phyloP scores from a whole-genome alignment of 164 flowering plant species.

The Sextonia rubra region DNA sequence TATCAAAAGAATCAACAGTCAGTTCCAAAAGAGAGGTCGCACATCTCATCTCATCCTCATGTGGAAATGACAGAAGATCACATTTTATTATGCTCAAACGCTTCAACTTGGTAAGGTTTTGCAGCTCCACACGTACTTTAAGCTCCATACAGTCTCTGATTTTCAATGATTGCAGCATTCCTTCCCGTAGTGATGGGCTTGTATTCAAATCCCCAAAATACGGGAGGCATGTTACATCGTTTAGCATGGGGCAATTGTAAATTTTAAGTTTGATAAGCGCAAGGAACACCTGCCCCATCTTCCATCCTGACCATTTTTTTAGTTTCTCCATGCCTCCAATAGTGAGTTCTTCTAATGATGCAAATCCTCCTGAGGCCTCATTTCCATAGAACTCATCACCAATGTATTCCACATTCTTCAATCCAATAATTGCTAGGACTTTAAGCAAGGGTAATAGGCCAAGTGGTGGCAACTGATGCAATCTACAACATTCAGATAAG shows the following conservation, averaged over 20 bases:
- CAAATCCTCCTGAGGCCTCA: not conserved
- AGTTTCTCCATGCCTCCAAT: constrained; percentile 8
- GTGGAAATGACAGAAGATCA: not conserved
- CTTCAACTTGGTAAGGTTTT: not conserved
- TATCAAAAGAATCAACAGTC: not conserved
- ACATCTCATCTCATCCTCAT: not conserved
- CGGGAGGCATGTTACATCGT: not conserved
- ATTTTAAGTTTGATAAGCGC: not conserved
- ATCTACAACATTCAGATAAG: constrained; percentile 10
- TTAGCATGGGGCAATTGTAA: not conserved
- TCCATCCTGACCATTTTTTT: not conserved
- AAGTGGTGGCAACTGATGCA: constrained; percentile 11
- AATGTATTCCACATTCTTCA: constrained; percentile 7
- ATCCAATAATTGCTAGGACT: not conserved
- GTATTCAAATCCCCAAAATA: not conserved
- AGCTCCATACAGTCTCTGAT: not conserved
- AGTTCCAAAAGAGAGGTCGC: too few species aligned
- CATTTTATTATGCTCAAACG: not conserved
- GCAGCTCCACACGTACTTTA: constrained; percentile 3
- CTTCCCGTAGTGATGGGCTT: too few species aligned
- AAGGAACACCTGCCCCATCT: not conserved
- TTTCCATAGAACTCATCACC: not conserved
- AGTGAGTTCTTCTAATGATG: constrained; percentile 5
- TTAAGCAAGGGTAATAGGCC: constrained; percentile 22
- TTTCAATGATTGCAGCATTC: not conserved